Conservation (phyloP, 768 basidiomycete species). For the Termitomyces heimii region DNA sequence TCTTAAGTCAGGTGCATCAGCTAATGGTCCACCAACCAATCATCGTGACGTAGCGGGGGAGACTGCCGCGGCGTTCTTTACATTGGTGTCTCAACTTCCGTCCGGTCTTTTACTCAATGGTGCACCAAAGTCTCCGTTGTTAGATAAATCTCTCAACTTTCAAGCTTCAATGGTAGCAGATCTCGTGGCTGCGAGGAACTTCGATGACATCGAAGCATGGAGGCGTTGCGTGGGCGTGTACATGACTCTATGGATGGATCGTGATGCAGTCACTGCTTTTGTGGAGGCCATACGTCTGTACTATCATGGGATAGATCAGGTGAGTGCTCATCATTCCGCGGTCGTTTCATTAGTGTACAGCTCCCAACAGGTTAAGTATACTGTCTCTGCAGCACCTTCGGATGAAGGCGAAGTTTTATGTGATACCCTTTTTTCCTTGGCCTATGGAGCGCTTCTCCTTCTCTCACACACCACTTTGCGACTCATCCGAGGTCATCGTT, state of each 20-base stretch:
- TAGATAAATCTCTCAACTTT: constrained; percentile 62
- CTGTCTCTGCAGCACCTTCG: constrained; percentile 32
- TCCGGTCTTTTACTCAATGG: constrained; percentile 36
- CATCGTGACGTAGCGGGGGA: constrained; percentile 67
- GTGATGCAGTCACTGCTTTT: constrained; percentile 42
- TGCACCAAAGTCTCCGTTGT: constrained; percentile 47
- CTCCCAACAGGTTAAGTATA: constrained; percentile 49
- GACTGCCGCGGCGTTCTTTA: constrained; percentile 46
- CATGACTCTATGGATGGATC: constrained; percentile 64
- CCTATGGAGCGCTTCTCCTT: constrained; percentile 90
- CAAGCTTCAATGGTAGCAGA: constrained; percentile 73
- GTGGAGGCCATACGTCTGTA: constrained; percentile 62
- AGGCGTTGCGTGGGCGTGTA: constrained; percentile 67
- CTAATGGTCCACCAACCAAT: constrained; percentile 59
- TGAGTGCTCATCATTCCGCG: constrained; percentile 16
- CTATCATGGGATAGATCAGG: constrained; percentile 75
- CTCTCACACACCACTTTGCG: constrained; percentile 91
- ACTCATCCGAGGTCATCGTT: constrained; percentile 84
- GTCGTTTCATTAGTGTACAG: neutral
- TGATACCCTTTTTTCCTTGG: constrained; percentile 91
- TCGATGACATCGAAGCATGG: constrained; percentile 53
- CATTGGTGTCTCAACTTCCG: constrained; percentile 58
- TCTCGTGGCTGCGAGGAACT: constrained; percentile 56
- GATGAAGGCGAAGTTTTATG: constrained; percentile 86
- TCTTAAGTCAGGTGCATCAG: constrained; percentile 78